phyloP scores from a whole-genome alignment of 495 filamentous ascomycete genomes.

The Penicillium argentinense region DNA sequence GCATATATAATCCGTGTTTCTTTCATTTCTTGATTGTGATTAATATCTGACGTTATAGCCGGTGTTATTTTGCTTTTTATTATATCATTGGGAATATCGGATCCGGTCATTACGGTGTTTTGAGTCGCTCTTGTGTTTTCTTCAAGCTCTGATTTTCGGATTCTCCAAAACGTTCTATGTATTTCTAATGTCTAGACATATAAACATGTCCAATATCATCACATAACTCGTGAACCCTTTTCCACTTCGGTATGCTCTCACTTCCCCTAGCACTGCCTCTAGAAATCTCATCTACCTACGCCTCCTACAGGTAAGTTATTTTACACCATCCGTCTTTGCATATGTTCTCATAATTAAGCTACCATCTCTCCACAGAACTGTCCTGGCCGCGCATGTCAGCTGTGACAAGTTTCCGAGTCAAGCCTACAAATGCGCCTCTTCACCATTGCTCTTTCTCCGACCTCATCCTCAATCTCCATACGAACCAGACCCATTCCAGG shows the following conservation, averaged over 20 bases:
- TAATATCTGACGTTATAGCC: conserved; percentile 18
- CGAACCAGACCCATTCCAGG: too few species aligned
- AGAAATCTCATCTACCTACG: too few species aligned
- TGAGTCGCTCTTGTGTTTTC: conserved; percentile 7
- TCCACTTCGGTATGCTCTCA: not conserved
- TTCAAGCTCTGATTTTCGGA: conserved; percentile 6
- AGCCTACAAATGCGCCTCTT: too few species aligned
- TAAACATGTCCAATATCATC: conserved; percentile 21
- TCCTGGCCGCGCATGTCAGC: too few species aligned
- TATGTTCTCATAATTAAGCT: too few species aligned
- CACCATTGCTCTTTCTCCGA: too few species aligned
- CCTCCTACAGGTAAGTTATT: too few species aligned
- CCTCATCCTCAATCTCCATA: too few species aligned
- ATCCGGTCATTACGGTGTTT: conserved; percentile 30
- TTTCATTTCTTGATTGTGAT: conserved; percentile 6
- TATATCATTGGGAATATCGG: conserved; percentile 28
- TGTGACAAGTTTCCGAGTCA: too few species aligned
- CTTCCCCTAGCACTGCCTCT: not conserved
- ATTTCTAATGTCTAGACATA: conserved; percentile 27
- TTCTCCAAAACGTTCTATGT: conserved; percentile 30
- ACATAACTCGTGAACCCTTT: conserved; percentile 4
- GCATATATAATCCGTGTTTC: not conserved
- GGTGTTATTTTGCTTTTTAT: conserved; percentile 16
- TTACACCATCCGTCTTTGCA: too few species aligned
- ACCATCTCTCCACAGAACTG: too few species aligned